These are phyloP conservation scores for Bruguiera gymnorhiza DNA, from an alignment of 345 rosid genomes.

Conservation along the genomic window DNA sequence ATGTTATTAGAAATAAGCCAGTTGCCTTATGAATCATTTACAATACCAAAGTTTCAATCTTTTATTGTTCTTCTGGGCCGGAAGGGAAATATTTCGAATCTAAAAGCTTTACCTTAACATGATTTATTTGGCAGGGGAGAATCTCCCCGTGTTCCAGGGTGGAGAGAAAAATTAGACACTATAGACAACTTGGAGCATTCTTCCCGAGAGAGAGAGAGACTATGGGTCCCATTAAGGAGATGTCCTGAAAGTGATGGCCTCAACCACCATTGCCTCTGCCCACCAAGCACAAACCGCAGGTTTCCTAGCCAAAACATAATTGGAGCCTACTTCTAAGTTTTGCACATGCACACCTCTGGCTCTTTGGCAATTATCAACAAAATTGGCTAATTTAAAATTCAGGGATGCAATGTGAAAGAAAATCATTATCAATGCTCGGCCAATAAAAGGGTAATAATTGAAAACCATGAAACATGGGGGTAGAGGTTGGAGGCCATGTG, in stretches of 20 bases:
- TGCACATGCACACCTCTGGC: slow-evolving; percentile 45
- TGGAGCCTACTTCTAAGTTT: slow-evolving; percentile 5
- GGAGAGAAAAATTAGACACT: background rate
- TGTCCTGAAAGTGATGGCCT: slow-evolving; percentile 5
- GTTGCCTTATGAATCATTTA: too few species aligned
- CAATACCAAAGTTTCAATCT: too few species aligned
- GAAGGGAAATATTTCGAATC: background rate
- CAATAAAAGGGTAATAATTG: slow-evolving; percentile 32
- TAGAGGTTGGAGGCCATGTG: slow-evolving; percentile 54
- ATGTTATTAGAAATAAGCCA: too few species aligned
- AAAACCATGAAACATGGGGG: slow-evolving; percentile 25
- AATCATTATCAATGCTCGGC: background rate
- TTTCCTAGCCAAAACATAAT: slow-evolving; percentile 7
- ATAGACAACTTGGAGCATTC: slow-evolving; percentile 44
- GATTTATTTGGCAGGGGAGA: slow-evolving; percentile 18
- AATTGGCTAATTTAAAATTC: background rate
- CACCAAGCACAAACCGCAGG: slow-evolving; percentile 15
- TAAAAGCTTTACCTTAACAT: slow-evolving; percentile 1
- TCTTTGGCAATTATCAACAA: slow-evolving; percentile 16
- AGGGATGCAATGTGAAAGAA: slow-evolving; percentile 2
- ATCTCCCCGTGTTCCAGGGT: slow-evolving; percentile 37
- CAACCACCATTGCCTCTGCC: slow-evolving; percentile 28
- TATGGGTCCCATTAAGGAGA: slow-evolving; percentile 14
- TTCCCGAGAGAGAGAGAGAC: slow-evolving; percentile 5
- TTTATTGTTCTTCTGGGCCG: background rate